Evolutionary conservation across 2,329 filamentous ascomycete genomes (phyloP), one percentile per base, ranked within the genome.

Genomic region (Fusarium haematococcum): DNA sequence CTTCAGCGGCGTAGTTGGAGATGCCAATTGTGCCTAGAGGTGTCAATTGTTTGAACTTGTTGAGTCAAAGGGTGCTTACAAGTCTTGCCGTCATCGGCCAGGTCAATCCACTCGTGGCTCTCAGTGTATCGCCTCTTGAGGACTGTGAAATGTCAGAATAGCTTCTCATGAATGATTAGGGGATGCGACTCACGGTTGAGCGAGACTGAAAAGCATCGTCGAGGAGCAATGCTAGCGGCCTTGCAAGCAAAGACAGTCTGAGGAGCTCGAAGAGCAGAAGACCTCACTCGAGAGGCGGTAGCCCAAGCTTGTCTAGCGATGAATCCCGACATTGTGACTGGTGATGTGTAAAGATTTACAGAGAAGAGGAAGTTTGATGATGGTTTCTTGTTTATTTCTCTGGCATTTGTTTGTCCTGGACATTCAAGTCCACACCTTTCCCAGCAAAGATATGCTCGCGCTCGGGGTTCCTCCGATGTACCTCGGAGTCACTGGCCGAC

Each of bases 41-140:
- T 10, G 60, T 64, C 6, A 75, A 32, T 43, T 32, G 6, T 14
- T 43, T 50, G 8, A 13, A 13, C 8, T 45, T 60, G 5, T 25
- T 16, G 20, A 8, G 3, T 7, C 9, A n/a, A 11, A 18, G 13
- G 2, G 54, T 6, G 64, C 76, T 67, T 74, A 80, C 78, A 79
- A 16, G 77, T 75, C 83, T 92, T 94, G 80, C 91, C 90, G 82
- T 95, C 92, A 8, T 65, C 48, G 7, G 73, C 91, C 59, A 97
- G 85, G 83, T 97, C 93, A 81, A 98, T 90, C 95, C 95, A 98
- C 86, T 98, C 95, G 86, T 98, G 95, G 81, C 97, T 95, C 82
- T 95, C 91, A 65, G 95, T 97, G 87, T 96, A 98, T 83, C 71
- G 70, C 48, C 72, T 78, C 18, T 71, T 70, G 5, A 76, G 68